These are phyloP conservation scores for Sarocladium brachiariae DNA, from an alignment of 2,329 filamentous ascomycete species.

Conservation along the genomic window DNA sequence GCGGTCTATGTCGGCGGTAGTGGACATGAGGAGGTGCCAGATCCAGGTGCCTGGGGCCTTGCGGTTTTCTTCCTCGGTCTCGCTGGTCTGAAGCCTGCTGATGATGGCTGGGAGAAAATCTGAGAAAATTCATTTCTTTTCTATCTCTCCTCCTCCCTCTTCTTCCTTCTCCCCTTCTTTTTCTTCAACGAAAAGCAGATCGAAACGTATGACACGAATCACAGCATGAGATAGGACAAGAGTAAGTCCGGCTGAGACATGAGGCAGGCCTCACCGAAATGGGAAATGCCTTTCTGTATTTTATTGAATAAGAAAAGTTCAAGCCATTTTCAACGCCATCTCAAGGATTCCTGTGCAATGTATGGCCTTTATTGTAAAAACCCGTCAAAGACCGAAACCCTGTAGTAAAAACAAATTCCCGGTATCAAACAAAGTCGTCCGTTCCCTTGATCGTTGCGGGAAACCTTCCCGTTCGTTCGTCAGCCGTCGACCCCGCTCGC, in stretches of 20 bases:
- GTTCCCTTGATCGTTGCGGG: background rate
- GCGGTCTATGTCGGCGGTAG: slow-evolving; percentile 38
- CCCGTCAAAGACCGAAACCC: slow-evolving; percentile 8
- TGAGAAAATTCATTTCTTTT: too few relatives aligned
- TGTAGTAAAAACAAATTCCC: slow-evolving; percentile 1
- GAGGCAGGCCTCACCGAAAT: background rate
- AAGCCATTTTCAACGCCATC: slow-evolving; percentile 6
- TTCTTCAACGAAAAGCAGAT: too few relatives aligned
- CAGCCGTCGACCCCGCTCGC: slow-evolving; percentile 3
- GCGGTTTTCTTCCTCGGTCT: slow-evolving; percentile 77
- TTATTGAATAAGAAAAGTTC: slow-evolving; percentile 9
- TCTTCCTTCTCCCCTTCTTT: too few relatives aligned
- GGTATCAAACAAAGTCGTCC: slow-evolving; percentile 6
- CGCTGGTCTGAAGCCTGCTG: slow-evolving; percentile 42
- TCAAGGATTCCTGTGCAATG: background rate
- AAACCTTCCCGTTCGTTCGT: background rate
- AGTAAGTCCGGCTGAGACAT: background rate
- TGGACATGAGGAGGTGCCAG: slow-evolving; percentile 41
- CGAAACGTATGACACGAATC: too few relatives aligned
- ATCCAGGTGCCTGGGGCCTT: slow-evolving; percentile 66
- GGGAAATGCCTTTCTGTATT: background rate
- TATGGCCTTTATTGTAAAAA: background rate
- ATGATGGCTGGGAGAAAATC: slow-evolving; percentile 30
- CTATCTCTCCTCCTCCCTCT: too few relatives aligned
- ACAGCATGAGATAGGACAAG: background rate